A percentile compares a stretch with the other conserved stretches of the same genome.
phyloP scores from a whole-genome alignment of 108 stramenopile species.

The Nitzschia inconspicua region DNA sequence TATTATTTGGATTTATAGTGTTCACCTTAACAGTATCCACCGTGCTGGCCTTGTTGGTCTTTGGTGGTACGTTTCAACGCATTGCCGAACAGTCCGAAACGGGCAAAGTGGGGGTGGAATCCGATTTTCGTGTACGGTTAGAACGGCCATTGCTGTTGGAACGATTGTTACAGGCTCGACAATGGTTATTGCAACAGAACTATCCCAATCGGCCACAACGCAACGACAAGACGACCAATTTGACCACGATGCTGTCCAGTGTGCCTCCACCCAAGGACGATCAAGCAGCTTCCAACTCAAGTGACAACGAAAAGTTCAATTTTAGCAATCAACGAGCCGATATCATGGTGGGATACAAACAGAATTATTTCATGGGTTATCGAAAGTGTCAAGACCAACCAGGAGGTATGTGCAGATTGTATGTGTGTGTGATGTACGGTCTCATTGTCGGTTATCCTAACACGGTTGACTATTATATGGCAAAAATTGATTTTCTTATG shows the following conservation, averaged over 20 bases:
- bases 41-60: slow-evolving; percentile 53
- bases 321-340: slow-evolving; percentile 15
- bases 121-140: slow-evolving; percentile 45
- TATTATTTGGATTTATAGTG: slow-evolving; percentile 66
- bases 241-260: slow-evolving; percentile 53
- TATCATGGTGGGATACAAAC: slow-evolving; percentile 37
- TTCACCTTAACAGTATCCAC: slow-evolving; percentile 65
- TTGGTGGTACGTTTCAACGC: slow-evolving; percentile 75
- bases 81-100: slow-evolving; percentile 63
- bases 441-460: no score
- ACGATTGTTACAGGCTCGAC: slow-evolving; percentile 56
- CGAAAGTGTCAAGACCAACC: slow-evolving; percentile 80
- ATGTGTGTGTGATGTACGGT: neutral
- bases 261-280: slow-evolving; percentile 25
- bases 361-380: slow-evolving; percentile 69
- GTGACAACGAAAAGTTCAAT: slow-evolving; percentile 27
- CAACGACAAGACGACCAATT: slow-evolving; percentile 29
- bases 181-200: slow-evolving; percentile 58
- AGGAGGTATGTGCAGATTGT: slow-evolving; percentile 47
- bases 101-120: slow-evolving; percentile 45
- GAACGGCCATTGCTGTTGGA: slow-evolving; percentile 71
- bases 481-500: neutral
- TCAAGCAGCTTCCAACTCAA: neutral
- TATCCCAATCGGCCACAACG: slow-evolving; percentile 26
- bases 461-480: no score